These are phyloP conservation scores for Nannizziopsis barbatae DNA, from an alignment of 2,329 filamentous ascomycete species.

Conservation along the genomic window DNA sequence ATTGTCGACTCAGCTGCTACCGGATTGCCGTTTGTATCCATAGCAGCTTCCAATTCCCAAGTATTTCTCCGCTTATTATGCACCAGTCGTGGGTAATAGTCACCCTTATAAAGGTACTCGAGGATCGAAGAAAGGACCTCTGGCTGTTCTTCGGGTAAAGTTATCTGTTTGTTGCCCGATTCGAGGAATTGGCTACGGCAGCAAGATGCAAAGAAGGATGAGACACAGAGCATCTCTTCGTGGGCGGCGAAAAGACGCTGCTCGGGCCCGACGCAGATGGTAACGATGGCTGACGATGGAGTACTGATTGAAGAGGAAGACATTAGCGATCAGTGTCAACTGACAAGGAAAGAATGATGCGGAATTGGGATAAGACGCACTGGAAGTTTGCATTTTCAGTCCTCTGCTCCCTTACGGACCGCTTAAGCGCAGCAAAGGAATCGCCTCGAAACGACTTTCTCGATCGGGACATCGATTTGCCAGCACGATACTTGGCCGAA, in stretches of 20 bases:
- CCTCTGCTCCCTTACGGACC: slow-evolving; percentile 21
- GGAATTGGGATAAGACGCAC: slow-evolving; percentile 21
- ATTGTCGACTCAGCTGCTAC: slow-evolving; percentile 49
- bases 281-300: slow-evolving; percentile 60
- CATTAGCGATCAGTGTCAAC: background rate
- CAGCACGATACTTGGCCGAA: slow-evolving; percentile 22
- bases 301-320: slow-evolving; percentile 32
- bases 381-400: slow-evolving; percentile 26
- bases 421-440: slow-evolving; percentile 19
- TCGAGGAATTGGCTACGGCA: slow-evolving; percentile 55
- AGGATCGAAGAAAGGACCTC: slow-evolving; percentile 84
- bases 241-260: slow-evolving; percentile 85
- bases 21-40: slow-evolving; percentile 29
- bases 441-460: slow-evolving; percentile 21
- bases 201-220: slow-evolving; percentile 63
- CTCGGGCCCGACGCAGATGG: slow-evolving; percentile 66
- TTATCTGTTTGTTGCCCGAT: slow-evolving; percentile 55
- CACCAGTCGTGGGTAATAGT: slow-evolving; percentile 74
- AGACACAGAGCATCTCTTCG: slow-evolving; percentile 68
- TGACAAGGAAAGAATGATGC: background rate
- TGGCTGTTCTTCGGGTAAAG: slow-evolving; percentile 73
- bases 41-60: slow-evolving; percentile 66
- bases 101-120: slow-evolving; percentile 87
- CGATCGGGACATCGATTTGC: slow-evolving; percentile 20
- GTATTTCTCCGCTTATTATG: slow-evolving; percentile 71